phyloP scores from a whole-genome alignment of 768 basidiomycete genomes.

The Mycena belliarum region DNA sequence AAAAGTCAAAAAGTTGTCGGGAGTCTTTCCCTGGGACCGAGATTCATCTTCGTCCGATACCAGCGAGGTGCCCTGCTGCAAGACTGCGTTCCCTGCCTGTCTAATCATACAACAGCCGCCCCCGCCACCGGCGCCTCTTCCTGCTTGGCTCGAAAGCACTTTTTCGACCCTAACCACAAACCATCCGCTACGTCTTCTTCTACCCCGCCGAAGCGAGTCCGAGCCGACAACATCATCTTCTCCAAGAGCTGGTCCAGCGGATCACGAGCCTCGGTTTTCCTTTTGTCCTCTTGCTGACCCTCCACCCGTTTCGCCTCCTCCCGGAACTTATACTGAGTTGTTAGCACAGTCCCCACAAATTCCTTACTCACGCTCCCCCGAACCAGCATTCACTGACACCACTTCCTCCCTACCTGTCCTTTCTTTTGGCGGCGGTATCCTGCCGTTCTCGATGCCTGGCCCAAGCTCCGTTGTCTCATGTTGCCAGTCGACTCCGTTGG shows the following conservation, averaged over 20 bases:
- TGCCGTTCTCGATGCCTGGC: conserved; percentile 31
- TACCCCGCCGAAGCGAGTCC: conserved; percentile 23
- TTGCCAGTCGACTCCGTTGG: background rate
- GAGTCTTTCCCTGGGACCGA: conserved; percentile 8
- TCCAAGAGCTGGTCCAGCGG: background rate
- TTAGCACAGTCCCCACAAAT: conserved; percentile 2
- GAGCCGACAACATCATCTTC: conserved; percentile 6
- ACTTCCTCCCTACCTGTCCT: background rate
- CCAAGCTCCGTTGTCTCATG: conserved; percentile 23
- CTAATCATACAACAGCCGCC: background rate
- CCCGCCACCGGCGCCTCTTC: conserved; percentile 29
- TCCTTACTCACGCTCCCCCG: background rate
- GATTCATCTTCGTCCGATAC: conserved; percentile 18
- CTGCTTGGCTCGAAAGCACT: conserved; percentile 44
- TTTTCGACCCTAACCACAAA: conserved; percentile 35
- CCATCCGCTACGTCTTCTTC: conserved; percentile 36
- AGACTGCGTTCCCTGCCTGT: background rate
- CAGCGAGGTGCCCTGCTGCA: background rate
- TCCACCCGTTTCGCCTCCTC: background rate
- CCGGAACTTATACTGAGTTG: conserved; percentile 4
- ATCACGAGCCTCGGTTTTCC: conserved; percentile 7
- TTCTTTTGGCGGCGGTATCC: background rate
- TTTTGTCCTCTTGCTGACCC: conserved; percentile 14
- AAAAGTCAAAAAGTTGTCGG: background rate
- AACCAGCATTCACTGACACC: background rate